phyloP scores from a whole-genome alignment of 805 yeast genomes.

The Saccharomycopsis olivae region DNA sequence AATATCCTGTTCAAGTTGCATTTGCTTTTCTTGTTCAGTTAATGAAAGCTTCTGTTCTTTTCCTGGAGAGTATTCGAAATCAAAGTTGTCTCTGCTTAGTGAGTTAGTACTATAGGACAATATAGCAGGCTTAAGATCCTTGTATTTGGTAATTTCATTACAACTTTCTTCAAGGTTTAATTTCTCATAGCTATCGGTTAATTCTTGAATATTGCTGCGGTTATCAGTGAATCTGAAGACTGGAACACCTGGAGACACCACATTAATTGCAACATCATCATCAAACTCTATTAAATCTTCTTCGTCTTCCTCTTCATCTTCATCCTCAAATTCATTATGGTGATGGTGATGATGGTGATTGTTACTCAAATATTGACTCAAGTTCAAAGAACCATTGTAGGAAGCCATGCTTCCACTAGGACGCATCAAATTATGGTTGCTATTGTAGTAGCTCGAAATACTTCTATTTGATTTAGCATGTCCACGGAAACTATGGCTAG shows the following conservation, averaged over 20 bases:
- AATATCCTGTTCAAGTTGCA: conserved; percentile 6
- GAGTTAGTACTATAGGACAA: background rate
- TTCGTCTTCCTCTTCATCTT: conserved; percentile 6
- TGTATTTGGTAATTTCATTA: no score
- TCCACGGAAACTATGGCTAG: background rate
- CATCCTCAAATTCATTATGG: conserved; percentile 10
- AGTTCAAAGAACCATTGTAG: conserved; percentile 14
- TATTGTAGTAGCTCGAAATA: conserved; percentile 11
- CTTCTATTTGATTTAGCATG: conserved; percentile 5
- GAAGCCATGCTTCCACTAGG: conserved; percentile 16
- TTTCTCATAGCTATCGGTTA: conserved; percentile 14
- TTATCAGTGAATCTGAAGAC: conserved; percentile 6
- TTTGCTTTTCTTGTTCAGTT: conserved; percentile 6
- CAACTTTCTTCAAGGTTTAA: conserved; percentile 2
- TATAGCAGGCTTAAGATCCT: no score
- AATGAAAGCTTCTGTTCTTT: no score
- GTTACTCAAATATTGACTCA: conserved; percentile 10
- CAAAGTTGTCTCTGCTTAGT: conserved; percentile 10
- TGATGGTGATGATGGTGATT: no score
- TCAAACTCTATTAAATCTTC: conserved; percentile 7
- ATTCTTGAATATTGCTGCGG: conserved; percentile 7
- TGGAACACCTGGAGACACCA: conserved; percentile 18
- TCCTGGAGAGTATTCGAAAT: conserved; percentile 8
- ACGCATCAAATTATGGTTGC: conserved; percentile 7
- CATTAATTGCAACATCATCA: conserved; percentile 17